Evolutionary conservation across 805 yeast genomes (phyloP).

Genomic region (Candida ulmi): DNA sequence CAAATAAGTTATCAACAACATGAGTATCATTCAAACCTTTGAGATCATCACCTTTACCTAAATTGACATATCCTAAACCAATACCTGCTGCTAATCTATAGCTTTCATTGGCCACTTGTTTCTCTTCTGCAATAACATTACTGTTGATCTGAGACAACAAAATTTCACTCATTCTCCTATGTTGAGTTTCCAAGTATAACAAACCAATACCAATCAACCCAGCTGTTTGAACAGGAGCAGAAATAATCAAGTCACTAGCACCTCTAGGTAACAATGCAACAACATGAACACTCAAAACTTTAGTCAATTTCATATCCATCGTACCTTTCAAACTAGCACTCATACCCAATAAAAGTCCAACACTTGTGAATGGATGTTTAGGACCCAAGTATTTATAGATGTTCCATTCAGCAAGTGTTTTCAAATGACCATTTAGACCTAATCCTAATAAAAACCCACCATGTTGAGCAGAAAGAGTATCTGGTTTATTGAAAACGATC

Average conservation of each 20-base stretch:
- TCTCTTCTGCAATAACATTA: slow-evolving; percentile 47
- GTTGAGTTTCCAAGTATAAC: slow-evolving; percentile 70
- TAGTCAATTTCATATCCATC: slow-evolving; percentile 81
- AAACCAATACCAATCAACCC: slow-evolving; percentile 89
- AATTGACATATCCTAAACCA: slow-evolving; percentile 75
- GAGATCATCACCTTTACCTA: slow-evolving; percentile 67
- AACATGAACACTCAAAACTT: slow-evolving; percentile 88
- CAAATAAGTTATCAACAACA: slow-evolving; percentile 53
- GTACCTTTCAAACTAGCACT: slow-evolving; percentile 81
- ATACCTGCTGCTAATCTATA: slow-evolving; percentile 87
- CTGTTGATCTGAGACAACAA: slow-evolving; percentile 64
- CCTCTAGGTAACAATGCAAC: slow-evolving; percentile 89
- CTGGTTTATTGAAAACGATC: slow-evolving; percentile 84
- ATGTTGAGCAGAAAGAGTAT: slow-evolving; percentile 67
- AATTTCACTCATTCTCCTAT: slow-evolving; percentile 80
- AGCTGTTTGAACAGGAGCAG: slow-evolving; percentile 80
- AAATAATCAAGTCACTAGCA: slow-evolving; percentile 82
- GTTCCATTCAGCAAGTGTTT: slow-evolving; percentile 89
- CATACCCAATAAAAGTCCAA: slow-evolving; percentile 87
- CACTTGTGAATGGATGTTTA: slow-evolving; percentile 76
- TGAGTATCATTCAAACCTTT: slow-evolving; percentile 56
- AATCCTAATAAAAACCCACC: slow-evolving; percentile 93
- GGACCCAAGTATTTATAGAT: slow-evolving; percentile 90
- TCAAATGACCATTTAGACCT: slow-evolving; percentile 87
- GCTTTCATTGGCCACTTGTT: slow-evolving; percentile 60